A percentile compares a stretch with the other conserved stretches of the same genome.
These are phyloP conservation scores for Globomyces pollinis-pini DNA, from an alignment of 192 early-diverging fungal genomes.

Conservation along the genomic window DNA sequence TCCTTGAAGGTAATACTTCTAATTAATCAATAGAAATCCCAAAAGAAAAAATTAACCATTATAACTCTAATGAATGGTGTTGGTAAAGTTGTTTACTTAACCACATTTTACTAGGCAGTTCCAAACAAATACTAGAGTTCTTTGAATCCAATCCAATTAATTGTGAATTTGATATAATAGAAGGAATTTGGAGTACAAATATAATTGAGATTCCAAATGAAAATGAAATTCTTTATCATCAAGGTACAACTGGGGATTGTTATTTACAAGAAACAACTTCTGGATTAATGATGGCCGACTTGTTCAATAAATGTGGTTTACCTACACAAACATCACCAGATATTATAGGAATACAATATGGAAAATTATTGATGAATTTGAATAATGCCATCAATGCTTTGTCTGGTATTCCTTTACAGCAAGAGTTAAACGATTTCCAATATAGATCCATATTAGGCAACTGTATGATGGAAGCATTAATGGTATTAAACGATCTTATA, in stretches of 20 bases:
- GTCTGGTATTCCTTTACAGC: conserved; percentile 20
- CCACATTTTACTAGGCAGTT: too few relatives aligned
- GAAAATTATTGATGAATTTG: conserved; percentile 37
- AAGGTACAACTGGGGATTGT: conserved; percentile 25
- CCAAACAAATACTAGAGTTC: background rate
- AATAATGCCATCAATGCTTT: conserved; percentile 40
- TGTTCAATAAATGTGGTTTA: conserved; percentile 20
- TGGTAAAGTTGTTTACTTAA: too few relatives aligned
- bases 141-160: background rate
- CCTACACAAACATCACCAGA: conserved; percentile 13
- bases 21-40: too few relatives aligned
- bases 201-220: background rate
- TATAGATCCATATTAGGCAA: conserved; percentile 21
- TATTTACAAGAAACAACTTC: conserved; percentile 18
- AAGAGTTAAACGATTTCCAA: conserved; percentile 20
- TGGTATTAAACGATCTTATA: too few relatives aligned
- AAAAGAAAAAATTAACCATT: background rate
- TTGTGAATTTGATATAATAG: conserved; percentile 1
- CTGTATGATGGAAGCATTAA: conserved; percentile 33
- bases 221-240: background rate
- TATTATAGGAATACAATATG: conserved; percentile 28
- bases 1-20: background rate
- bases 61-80: conserved; percentile 11
- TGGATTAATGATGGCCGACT: conserved; percentile 11
- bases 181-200: conserved; percentile 11